These are phyloP conservation scores for Dothistroma septosporum DNA, from an alignment of 2,329 filamentous ascomycete genomes.

Conservation along the genomic window DNA sequence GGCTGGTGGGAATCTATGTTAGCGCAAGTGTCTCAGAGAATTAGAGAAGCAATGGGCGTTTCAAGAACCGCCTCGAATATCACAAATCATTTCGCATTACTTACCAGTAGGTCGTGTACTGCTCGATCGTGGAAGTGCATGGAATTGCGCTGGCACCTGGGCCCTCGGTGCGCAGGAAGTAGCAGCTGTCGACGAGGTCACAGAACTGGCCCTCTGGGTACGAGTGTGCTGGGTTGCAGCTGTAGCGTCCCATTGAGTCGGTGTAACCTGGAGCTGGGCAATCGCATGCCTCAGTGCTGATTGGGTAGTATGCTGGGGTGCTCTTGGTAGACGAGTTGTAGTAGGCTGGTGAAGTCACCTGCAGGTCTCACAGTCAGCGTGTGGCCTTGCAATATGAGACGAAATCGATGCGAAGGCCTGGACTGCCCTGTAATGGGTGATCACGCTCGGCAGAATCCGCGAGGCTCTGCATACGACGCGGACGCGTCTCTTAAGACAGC, in stretches of 20 bases:
- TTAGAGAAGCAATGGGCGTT: not conserved
- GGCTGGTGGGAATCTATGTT: not conserved
- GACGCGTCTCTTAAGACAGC: too few species aligned
- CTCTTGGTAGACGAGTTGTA: not conserved
- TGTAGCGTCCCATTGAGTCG: not conserved
- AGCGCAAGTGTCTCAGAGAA: not conserved
- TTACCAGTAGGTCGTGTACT: slow-evolving; percentile 1
- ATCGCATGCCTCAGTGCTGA: not conserved
- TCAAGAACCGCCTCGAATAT: too few species aligned
- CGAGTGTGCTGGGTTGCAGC: not conserved
- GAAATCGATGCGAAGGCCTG: too few species aligned
- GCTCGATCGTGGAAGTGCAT: not conserved
- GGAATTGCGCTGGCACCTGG: not conserved
- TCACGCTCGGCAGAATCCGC: too few species aligned
- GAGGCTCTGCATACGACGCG: too few species aligned
- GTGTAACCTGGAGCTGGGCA: not conserved
- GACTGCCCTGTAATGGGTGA: too few species aligned
- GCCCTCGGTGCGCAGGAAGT: not conserved
- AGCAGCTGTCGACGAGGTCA: not conserved
- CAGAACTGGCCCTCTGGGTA: not conserved
- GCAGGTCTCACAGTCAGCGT: not conserved
- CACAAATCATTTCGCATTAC: not conserved
- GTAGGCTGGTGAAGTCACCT: not conserved
- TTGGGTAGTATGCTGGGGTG: not conserved
- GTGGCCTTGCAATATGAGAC: not conserved